Percentiles rank a stretch among this genome's conserved stretches.
phyloP scores from a whole-genome alignment of 148 eudicot genomes.

The Drosera capensis region DNA sequence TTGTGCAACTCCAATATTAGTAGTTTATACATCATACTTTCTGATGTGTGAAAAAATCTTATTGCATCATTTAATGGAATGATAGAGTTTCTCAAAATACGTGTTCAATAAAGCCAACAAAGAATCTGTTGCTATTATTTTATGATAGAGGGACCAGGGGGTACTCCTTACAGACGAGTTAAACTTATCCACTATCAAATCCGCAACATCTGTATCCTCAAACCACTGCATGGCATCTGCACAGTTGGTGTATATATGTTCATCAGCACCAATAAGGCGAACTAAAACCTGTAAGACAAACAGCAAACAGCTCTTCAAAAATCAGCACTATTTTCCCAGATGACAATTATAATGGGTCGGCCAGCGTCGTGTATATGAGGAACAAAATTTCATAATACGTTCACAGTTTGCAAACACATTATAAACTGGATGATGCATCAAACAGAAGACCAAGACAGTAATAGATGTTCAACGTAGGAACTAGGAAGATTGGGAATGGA shows the following conservation, averaged over 20 bases:
- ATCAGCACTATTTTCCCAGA: no score
- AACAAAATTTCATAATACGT: no score
- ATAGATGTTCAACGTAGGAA: no score
- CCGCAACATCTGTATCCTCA: slow-evolving; percentile 73
- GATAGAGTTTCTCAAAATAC: neutral
- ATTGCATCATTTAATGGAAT: neutral
- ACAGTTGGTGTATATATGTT: slow-evolving; percentile 57
- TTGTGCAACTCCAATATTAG: neutral
- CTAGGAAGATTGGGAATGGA: no score
- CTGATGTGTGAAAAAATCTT: neutral
- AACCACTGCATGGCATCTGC: slow-evolving; percentile 78
- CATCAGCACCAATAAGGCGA: slow-evolving; percentile 92
- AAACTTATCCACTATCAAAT: slow-evolving; percentile 87
- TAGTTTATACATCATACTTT: neutral
- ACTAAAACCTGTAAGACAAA: slow-evolving; percentile 54
- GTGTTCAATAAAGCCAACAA: no score
- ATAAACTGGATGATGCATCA: no score
- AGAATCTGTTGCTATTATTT: no score
- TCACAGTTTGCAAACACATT: no score
- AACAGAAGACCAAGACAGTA: no score
- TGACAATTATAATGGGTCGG: no score
- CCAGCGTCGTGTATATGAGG: no score
- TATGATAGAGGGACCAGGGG: neutral
- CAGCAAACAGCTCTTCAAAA: no score
- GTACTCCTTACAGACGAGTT: slow-evolving; percentile 74